A percentile compares a stretch with the other conserved stretches of the same genome.
Conservation (phyloP, 2,329 filamentous ascomycete genomes). For the Neofusicoccum cordaticola region DNA sequence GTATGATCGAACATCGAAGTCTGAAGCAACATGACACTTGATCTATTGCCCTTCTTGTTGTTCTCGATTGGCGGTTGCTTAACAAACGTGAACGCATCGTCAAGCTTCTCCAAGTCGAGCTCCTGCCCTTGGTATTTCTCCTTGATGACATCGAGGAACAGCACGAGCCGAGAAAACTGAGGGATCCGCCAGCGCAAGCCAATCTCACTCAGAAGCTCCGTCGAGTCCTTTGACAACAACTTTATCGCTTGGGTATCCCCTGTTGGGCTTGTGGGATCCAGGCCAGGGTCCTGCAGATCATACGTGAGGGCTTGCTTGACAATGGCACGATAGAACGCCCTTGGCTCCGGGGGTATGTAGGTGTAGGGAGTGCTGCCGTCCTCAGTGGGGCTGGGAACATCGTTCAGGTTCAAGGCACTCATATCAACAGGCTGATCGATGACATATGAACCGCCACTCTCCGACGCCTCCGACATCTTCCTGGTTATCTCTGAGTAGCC, state of each 20-base stretch:
- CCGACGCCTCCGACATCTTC: slow-evolving; percentile 45
- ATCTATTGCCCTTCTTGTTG: slow-evolving; percentile 57
- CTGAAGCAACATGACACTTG: slow-evolving; percentile 38
- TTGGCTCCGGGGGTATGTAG: slow-evolving; percentile 82
- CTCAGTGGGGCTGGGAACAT: slow-evolving; percentile 32
- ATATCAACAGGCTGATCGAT: slow-evolving; percentile 69
- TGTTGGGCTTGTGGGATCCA: slow-evolving; percentile 49
- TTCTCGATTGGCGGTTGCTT: slow-evolving; percentile 68
- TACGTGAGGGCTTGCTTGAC: slow-evolving; percentile 70
- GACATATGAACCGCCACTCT: slow-evolving; percentile 49
- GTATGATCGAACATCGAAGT: slow-evolving; percentile 47
- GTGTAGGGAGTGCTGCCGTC: slow-evolving; percentile 68
- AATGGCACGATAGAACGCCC: slow-evolving; percentile 79
- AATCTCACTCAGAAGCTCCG: slow-evolving; percentile 80
- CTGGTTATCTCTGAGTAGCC: slow-evolving; percentile 47
- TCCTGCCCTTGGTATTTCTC: slow-evolving; percentile 85
- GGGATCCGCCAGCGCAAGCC: slow-evolving; percentile 87
- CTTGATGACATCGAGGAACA: slow-evolving; percentile 79
- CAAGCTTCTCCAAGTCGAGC: slow-evolving; percentile 75
- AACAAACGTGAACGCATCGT: slow-evolving; percentile 76
- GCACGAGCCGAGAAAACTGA: slow-evolving; percentile 72
- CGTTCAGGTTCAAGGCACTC: slow-evolving; percentile 60
- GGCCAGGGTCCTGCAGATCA: slow-evolving; percentile 56
- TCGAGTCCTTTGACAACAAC: slow-evolving; percentile 69
- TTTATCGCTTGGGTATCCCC: slow-evolving; percentile 51